A percentile compares a stretch with the other conserved stretches of the same genome.
Conservation (phyloP, 2,329 filamentous ascomycete genomes). For the Esteya vermicola region DNA sequence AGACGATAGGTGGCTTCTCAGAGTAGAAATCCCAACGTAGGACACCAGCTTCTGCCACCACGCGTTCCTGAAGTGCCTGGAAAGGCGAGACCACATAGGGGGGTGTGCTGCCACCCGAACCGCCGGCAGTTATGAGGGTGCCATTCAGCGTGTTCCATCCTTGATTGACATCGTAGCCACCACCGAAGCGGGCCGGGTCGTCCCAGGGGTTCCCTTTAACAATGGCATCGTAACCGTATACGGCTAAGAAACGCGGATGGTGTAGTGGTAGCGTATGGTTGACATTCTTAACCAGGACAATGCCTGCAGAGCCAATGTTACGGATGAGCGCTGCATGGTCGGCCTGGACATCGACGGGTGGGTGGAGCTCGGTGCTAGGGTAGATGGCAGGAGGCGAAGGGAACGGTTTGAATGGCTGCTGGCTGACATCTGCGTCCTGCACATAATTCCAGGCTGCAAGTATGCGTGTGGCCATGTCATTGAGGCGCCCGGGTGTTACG, state of each 20-base stretch:
- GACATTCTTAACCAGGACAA: conserved; percentile 50
- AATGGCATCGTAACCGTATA: conserved; percentile 51
- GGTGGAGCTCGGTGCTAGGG: conserved; percentile 34
- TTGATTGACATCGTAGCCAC: conserved; percentile 26
- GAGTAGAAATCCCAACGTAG: conserved; percentile 42
- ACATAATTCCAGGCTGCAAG: conserved; percentile 28
- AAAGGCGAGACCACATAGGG: conserved; percentile 34
- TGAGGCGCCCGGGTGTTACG: conserved; percentile 52
- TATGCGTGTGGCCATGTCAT: conserved; percentile 65
- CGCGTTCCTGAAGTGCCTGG: conserved; percentile 38
- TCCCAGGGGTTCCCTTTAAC: conserved; percentile 26
- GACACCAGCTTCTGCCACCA: conserved; percentile 32
- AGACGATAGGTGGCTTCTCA: conserved; percentile 22
- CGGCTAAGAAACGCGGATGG: conserved; percentile 34
- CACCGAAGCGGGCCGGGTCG: conserved; percentile 28
- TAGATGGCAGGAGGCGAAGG: conserved; percentile 27
- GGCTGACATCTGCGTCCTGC: conserved; percentile 20
- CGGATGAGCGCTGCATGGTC: conserved; percentile 34
- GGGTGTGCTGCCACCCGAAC: conserved; percentile 35
- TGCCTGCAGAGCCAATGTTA: conserved; percentile 39
- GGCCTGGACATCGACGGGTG: conserved; percentile 45
- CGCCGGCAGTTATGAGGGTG: conserved; percentile 35
- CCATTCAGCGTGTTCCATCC: conserved; percentile 36
- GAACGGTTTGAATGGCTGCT: conserved; percentile 9
- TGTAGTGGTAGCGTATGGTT: conserved; percentile 36